Evolutionary conservation across 176 grass and related monocot species (phyloP).

Genomic region (Oropetium thomaeum): DNA sequence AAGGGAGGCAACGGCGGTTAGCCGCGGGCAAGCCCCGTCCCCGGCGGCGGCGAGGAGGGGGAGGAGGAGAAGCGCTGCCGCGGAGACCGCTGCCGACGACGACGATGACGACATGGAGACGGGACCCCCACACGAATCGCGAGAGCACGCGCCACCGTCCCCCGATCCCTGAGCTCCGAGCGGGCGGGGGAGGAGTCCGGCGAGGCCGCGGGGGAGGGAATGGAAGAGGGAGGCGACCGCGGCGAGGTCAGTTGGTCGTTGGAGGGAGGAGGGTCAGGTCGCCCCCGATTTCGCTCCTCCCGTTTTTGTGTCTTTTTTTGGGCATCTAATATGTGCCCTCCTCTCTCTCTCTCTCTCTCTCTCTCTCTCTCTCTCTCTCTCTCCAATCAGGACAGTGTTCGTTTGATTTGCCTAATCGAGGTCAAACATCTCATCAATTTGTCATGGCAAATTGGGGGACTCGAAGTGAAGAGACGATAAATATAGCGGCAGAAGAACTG

Average conservation of each 20-base stretch:
- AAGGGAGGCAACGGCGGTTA: slow-evolving; percentile 12
- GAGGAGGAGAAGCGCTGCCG: slow-evolving; percentile 29
- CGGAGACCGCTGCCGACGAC: slow-evolving; percentile 3
- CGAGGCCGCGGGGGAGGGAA: background rate
- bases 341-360: background rate
- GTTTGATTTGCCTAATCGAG: background rate
- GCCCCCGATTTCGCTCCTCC: slow-evolving; percentile 20
- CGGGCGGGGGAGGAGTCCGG: background rate
- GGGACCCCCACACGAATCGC: slow-evolving; percentile 14
- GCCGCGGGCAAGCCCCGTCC: slow-evolving; percentile 25
- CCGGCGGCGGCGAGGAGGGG: slow-evolving; percentile 30
- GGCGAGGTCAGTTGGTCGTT: background rate
- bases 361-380: no score
- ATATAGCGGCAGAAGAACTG: no score
- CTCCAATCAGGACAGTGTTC: background rate
- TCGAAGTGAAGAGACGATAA: background rate
- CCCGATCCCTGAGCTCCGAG: background rate
- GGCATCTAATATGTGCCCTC: no score
- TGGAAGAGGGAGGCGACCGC: background rate
- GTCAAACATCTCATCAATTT: background rate
- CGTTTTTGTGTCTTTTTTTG: background rate
- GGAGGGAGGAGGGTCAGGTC: background rate
- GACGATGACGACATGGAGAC: slow-evolving; percentile 8
- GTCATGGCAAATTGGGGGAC: background rate
- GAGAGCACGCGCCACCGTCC: background rate